Conservation (phyloP, 2,329 filamentous ascomycete genomes). For the Epicoccum nigrum region DNA sequence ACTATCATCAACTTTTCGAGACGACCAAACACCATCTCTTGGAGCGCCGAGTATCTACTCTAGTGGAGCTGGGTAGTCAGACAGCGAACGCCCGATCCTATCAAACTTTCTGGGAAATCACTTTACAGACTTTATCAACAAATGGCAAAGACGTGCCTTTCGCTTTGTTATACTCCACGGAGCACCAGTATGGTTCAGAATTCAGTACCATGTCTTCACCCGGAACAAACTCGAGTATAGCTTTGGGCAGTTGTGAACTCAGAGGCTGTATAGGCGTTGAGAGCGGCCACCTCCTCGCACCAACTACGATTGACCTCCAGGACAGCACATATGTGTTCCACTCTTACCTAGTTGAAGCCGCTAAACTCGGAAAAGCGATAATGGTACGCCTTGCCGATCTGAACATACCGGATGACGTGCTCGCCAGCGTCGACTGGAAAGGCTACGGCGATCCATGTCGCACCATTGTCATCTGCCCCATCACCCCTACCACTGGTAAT, state of each 20-base stretch:
- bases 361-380: conserved; percentile 35
- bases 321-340: conserved; percentile 28
- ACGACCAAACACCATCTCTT: conserved; percentile 63
- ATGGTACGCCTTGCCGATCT: conserved; percentile 40
- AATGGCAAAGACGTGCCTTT: conserved; percentile 62
- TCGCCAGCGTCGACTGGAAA: conserved; percentile 39
- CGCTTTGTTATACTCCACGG: conserved; percentile 34
- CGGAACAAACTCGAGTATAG: conserved; percentile 10
- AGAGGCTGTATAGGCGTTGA: conserved; percentile 36
- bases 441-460: conserved; percentile 46
- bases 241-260: conserved; percentile 23
- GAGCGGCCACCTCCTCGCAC: conserved; percentile 33
- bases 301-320: conserved; percentile 30
- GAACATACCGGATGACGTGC: conserved; percentile 31
- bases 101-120: conserved; percentile 71
- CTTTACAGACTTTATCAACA: conserved; percentile 69
- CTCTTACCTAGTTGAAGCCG: conserved; percentile 34
- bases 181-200: conserved; percentile 19
- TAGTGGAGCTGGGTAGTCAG: conserved; percentile 72
- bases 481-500: conserved; percentile 43
- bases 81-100: conserved; percentile 72
- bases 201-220: conserved; percentile 25
- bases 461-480: conserved; percentile 44
- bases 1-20: conserved; percentile 79
- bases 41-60: conserved; percentile 47